phyloP scores from a whole-genome alignment of 306 rosid species.

The Inga oerstediana region DNA sequence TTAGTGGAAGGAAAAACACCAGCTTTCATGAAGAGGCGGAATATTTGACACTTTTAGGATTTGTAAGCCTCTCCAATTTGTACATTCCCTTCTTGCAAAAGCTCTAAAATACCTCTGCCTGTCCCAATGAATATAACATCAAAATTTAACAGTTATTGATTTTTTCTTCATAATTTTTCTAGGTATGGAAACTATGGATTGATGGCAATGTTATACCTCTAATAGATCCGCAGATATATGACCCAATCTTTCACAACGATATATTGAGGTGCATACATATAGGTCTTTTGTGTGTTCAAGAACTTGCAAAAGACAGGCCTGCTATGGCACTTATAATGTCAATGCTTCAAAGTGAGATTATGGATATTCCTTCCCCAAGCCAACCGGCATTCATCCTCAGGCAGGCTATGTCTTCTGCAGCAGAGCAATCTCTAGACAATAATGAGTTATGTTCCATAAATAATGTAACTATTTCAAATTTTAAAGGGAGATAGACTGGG shows the following conservation, averaged over 20 bases:
- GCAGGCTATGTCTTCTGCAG: not conserved
- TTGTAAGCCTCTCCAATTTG: conserved; percentile 4
- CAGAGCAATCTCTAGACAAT: not conserved
- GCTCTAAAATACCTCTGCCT: not conserved
- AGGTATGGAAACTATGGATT: conserved; percentile 46
- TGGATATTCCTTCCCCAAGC: not conserved
- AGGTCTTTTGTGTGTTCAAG: conserved; percentile 39
- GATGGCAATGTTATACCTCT: conserved; percentile 2
- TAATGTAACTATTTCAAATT: too few species aligned
- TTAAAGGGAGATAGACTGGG: not conserved
- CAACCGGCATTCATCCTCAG: not conserved
- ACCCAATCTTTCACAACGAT: not conserved
- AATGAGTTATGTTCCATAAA: not conserved
- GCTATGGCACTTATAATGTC: conserved; percentile 5
- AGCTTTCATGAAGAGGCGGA: not conserved
- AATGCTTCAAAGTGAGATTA: not conserved
- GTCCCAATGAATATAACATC: not conserved
- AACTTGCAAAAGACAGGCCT: conserved; percentile 33
- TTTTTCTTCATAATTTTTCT: not conserved
- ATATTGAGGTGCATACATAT: conserved; percentile 38
- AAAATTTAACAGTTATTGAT: not conserved
- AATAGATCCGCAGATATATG: conserved; percentile 27
- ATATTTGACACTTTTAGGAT: not conserved
- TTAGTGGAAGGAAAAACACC: not conserved
- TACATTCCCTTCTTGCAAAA: not conserved